A percentile compares a stretch with the other conserved stretches of the same genome.
Evolutionary conservation across 768 basidiomycete genomes (phyloP).

Genomic region (Filobasidium floriforme): DNA sequence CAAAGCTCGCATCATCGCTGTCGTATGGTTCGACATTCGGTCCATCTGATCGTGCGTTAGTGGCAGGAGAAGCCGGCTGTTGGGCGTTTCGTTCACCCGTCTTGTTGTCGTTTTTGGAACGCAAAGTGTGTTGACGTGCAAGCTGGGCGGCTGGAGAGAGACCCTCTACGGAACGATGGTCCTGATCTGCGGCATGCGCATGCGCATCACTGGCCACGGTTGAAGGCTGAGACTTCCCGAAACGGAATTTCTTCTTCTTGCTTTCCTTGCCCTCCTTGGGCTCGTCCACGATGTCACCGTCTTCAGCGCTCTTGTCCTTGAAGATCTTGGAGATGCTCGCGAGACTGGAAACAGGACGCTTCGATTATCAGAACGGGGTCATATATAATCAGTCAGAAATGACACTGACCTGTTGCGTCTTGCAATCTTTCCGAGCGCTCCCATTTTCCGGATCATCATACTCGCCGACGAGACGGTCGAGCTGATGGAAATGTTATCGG

Average conservation of each 20-base stretch:
- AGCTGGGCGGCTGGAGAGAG: slow-evolving; percentile 83
- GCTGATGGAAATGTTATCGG: slow-evolving; percentile 89
- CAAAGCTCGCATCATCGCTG: slow-evolving; percentile 50
- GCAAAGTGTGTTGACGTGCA: slow-evolving; percentile 78
- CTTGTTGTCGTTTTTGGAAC: slow-evolving; percentile 68
- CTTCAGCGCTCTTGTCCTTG: slow-evolving; percentile 63
- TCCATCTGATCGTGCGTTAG: slow-evolving; percentile 23
- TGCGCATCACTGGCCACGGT: slow-evolving; percentile 73
- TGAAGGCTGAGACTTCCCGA: slow-evolving; percentile 57
- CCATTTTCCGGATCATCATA: slow-evolving; percentile 90
- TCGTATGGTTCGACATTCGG: slow-evolving; percentile 11
- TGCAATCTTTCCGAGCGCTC: slow-evolving; percentile 79
- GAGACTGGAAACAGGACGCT: slow-evolving; percentile 49
- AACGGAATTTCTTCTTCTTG: slow-evolving; percentile 48
- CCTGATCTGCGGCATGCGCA: slow-evolving; percentile 55
- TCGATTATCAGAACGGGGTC: background rate
- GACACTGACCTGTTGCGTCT: slow-evolving; percentile 58
- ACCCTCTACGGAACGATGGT: slow-evolving; percentile 55
- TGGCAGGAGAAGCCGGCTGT: slow-evolving; percentile 47
- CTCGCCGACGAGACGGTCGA: slow-evolving; percentile 91
- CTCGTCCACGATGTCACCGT: slow-evolving; percentile 48
- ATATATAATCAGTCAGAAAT: too few relatives aligned
- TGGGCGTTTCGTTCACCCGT: background rate
- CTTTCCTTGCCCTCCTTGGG: slow-evolving; percentile 48
- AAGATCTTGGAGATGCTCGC: slow-evolving; percentile 88